A percentile compares a stretch with the other conserved stretches of the same genome.
These are phyloP conservation scores for Rhododendron henanense DNA, from an alignment of 148 eudicot species.

Conservation along the genomic window DNA sequence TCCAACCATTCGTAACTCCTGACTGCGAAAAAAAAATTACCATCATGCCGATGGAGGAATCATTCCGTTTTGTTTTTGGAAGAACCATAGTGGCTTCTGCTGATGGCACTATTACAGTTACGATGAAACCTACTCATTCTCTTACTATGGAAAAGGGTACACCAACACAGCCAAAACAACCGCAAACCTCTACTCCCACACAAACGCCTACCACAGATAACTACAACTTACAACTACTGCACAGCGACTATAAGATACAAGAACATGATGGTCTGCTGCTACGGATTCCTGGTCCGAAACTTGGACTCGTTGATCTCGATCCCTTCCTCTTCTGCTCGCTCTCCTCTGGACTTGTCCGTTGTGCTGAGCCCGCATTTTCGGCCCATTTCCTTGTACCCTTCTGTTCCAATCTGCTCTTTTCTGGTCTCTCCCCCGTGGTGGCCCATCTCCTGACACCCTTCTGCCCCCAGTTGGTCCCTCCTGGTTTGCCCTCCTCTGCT, in stretches of 20 bases:
- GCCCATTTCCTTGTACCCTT: constrained; percentile 26
- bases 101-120: too few relatives aligned
- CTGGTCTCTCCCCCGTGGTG: constrained; percentile 17
- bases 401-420: constrained; percentile 32
- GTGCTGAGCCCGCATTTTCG: constrained; percentile 35
- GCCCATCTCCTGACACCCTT: constrained; percentile 5
- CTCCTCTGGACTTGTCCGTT: constrained; percentile 12
- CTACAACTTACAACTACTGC: neutral
- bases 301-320: constrained; percentile 21
- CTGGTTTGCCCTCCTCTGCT: constrained; percentile 33
- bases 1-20: too few relatives aligned
- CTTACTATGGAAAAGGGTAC: neutral
- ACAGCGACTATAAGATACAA: neutral
- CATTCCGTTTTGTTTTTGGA: too few relatives aligned
- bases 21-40: too few relatives aligned
- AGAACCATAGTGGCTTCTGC: too few relatives aligned
- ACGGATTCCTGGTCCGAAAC: constrained; percentile 5
- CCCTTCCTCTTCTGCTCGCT: constrained; percentile 19
- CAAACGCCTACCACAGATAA: neutral
- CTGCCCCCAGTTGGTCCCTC: constrained; percentile 6
- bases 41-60: too few relatives aligned
- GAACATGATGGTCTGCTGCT: neutral
- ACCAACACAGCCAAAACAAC: neutral
- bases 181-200: neutral
- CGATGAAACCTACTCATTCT: too few relatives aligned